Evolutionary conservation across 2,329 filamentous ascomycete genomes (phyloP), one percentile per base, ranked within the genome.

Genomic region (Fusarium sp.): DNA sequence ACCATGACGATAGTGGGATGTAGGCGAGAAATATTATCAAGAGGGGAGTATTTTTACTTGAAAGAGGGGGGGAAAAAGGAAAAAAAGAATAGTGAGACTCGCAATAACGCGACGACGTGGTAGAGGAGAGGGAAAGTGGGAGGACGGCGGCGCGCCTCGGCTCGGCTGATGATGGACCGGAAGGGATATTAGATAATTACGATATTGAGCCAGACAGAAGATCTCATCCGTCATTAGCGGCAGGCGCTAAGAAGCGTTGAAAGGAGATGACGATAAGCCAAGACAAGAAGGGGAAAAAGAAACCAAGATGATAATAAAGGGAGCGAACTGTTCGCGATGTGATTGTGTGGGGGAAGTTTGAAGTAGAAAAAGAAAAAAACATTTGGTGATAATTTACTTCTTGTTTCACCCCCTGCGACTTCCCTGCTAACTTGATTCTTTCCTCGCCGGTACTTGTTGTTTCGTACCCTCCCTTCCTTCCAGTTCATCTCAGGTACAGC

Each of bases 131-230:
- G 24, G 20, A 40, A 22, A 56, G 60, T 59, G 46, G 49, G 46
- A 70, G 58, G 53, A 65, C 55, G 14, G 57, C 60, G 66, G 66
- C 24, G 60, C 64, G 58, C 67, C 56, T 59, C 56, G 44, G 49
- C 65, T 72, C 62, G 65, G 62, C 44, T 70, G 66, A 64, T 49
- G 49, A 51, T 59, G 42, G 44, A 42, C 46, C 29, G 46, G 33
- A 24, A 27, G 61, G 61, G 57, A 74, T 73, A 73, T 75, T 75
- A 70, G 46, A 60, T 75, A 72, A 74, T 72, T 74, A 72, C 58
- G 69, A 64, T 62, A 65, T 38, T 49, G 62, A 66, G 56, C 57
- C 35, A 29, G 59, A 44, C 46, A 74, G 20, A 29, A 17, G 59
- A 57, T 57, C 53, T 40, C 38, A 55, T 35, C 62, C 49, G 62